Evolutionary conservation across 768 basidiomycete genomes (phyloP).

Genomic region (Amanita subjunquillea): DNA sequence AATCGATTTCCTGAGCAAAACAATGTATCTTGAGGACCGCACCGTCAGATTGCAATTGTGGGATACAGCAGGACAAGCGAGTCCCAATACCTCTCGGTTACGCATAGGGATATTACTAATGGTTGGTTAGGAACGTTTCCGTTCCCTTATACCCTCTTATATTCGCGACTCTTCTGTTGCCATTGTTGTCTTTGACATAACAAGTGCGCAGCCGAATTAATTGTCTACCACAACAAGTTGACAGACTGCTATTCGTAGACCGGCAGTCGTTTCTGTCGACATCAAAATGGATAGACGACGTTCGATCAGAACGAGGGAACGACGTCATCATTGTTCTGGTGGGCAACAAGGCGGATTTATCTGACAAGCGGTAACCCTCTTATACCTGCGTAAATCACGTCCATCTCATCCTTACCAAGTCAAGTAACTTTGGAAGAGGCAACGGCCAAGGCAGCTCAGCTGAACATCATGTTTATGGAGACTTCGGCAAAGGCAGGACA

Average conservation of each 20-base stretch:
- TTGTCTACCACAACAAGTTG: constrained; percentile 4
- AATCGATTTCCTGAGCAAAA: constrained; percentile 99
- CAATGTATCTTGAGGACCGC: constrained; percentile 98
- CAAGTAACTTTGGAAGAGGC: constrained; percentile 99
- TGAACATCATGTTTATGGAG: constrained; percentile 98
- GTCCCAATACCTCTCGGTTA: constrained; percentile 7
- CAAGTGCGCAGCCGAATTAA: constrained; percentile 42
- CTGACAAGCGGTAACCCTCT: constrained; percentile 88
- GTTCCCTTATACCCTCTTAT: constrained; percentile 95
- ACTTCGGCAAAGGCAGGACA: constrained; percentile 99
- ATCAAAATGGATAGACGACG: constrained; percentile 99
- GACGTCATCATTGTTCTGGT: constrained; percentile 98
- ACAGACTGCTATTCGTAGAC: constrained; percentile 35
- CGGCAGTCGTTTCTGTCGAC: constrained; percentile 98
- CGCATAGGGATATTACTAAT: neutral
- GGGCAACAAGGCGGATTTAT: constrained; percentile 98
- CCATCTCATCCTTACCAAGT: constrained; percentile 29
- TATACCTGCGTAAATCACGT: neutral
- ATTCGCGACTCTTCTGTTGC: constrained; percentile 98
- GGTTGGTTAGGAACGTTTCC: constrained; percentile 75
- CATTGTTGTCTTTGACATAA: constrained; percentile 98
- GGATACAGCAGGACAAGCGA: constrained; percentile 95
- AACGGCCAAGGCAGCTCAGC: constrained; percentile 79
- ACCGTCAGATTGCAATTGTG: constrained; percentile 96
- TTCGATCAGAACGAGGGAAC: constrained; percentile 91